Base-by-base conservation (phyloP, 192 early-diverging fungal genomes). In the Backusella australiensis region DNA sequence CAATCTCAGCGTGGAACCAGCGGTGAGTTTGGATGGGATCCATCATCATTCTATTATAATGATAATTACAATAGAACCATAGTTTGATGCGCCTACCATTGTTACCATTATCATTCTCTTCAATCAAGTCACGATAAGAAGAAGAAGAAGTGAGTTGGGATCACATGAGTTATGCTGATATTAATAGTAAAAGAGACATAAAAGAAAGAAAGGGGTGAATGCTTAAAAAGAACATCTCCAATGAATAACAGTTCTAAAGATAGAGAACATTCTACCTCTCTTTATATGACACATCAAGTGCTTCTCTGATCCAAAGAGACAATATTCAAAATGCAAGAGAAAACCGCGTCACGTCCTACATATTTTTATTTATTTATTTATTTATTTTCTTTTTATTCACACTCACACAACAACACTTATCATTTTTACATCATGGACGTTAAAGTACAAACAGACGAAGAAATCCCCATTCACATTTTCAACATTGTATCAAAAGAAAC, bases 391-490 rank as follows among this genome's bases (percentile, higher is more conserved):
- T 23, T 23, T 76, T 34, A 12, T 42, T 36, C 26, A 17, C 23
- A 15, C 36, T 32, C n/a, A 44, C 39, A n/a, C 26, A 65, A 8
- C 0, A 75, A 35, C 35, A n/a, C 11, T 42, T 1, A 74, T 41
- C 53, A 21, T 32, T 72, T 34, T 26, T 32, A 32, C 32, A 23
- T 32, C 53, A 73, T 75, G 59, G 56, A 73, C 38, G 42, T 72
- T 34, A 76, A 52, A 32, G 14, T 42, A 67, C 76, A 68, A 67
- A 66, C 67, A 3, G 76, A 83, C 32, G 83, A 88, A 41, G 87
- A 83, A 73, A 86, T 86, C 36, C 77, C 82, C 11, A 69, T 77
- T 11, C 85, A 86, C 69, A 83, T 88, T 75, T 75, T 72, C 38
- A 81, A 74, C 34, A 65, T 21, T 4, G 80, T 88, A 4, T 42